Percentiles rank a stretch among this genome's conserved stretches.
Evolutionary conservation across 78 protist species (phyloP).

Genomic region (Guillardia theta): DNA sequence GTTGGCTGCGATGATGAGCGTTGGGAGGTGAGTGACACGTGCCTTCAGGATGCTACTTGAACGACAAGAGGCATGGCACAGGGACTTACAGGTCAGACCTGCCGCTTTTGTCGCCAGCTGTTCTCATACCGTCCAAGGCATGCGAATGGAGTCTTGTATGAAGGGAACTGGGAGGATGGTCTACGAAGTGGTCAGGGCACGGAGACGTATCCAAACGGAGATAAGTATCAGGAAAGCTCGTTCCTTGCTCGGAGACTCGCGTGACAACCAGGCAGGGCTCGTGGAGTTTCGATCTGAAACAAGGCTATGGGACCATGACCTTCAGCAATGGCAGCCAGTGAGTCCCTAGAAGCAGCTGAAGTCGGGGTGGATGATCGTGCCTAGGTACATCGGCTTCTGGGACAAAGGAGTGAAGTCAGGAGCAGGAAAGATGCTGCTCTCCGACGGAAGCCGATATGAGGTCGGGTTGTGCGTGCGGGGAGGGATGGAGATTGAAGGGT

Average conservation of each 20-base stretch:
- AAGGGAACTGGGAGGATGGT: not conserved
- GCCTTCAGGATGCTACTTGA: too few relatives aligned
- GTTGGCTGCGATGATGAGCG: too few relatives aligned
- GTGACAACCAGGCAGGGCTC: too few relatives aligned
- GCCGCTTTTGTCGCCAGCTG: too few relatives aligned
- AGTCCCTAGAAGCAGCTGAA: too few relatives aligned
- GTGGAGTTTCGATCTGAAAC: not conserved
- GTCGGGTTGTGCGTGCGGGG: too few relatives aligned
- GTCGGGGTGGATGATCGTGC: too few relatives aligned
- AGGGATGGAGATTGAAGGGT: too few relatives aligned
- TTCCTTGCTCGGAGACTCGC: too few relatives aligned
- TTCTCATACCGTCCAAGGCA: too few relatives aligned
- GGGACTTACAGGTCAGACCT: not conserved
- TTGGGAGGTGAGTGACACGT: too few relatives aligned
- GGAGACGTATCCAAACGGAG: not conserved
- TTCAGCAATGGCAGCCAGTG: not conserved
- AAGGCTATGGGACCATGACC: not conserved
- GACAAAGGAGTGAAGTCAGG: constrained; percentile 8
- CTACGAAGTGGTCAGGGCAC: not conserved
- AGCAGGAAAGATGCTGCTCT: not conserved
- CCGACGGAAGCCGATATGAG: not conserved
- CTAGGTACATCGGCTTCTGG: not conserved
- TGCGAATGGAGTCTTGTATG: not conserved
- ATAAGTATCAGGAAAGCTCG: not conserved
- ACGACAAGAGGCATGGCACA: not conserved